These are phyloP conservation scores for Jacaranda mimosifolia DNA, from an alignment of 257 asterid species.

Conservation along the genomic window DNA sequence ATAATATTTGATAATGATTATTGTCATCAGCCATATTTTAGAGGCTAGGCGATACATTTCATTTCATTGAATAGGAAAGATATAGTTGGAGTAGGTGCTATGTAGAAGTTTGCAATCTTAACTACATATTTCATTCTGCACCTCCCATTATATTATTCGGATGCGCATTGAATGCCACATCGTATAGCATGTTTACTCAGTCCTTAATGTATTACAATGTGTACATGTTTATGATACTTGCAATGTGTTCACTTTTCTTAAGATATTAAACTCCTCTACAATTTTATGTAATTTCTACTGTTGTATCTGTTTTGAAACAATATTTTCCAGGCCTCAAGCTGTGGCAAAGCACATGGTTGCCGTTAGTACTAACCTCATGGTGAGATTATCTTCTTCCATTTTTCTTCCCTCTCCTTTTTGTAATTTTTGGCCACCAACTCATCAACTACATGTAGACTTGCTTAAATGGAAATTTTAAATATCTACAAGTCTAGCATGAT, in stretches of 20 bases:
- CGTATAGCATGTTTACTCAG: neutral
- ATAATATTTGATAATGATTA: conserved; percentile 18
- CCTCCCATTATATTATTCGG: no score
- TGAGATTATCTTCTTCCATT: conserved; percentile 41
- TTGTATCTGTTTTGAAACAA: conserved; percentile 33
- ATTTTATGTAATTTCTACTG: neutral
- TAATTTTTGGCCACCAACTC: conserved; percentile 36
- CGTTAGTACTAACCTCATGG: conserved; percentile 95
- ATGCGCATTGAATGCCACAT: no score
- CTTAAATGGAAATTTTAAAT: no score
- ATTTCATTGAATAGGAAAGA: no score
- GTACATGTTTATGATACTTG: no score
- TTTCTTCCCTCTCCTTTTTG: conserved; percentile 21
- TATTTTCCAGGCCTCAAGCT: conserved; percentile 76
- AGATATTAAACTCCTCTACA: conserved; percentile 11
- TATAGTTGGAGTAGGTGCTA: no score
- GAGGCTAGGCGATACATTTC: neutral
- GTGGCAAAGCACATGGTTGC: conserved; percentile 99
- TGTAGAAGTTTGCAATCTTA: no score
- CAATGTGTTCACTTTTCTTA: no score
- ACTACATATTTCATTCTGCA: no score
- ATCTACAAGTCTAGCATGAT: neutral
- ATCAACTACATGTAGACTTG: conserved; percentile 10
- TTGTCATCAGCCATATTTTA: neutral
- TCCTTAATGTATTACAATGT: neutral